phyloP scores from a whole-genome alignment of 2,329 filamentous ascomycete genomes.

The Phialophora expanda region DNA sequence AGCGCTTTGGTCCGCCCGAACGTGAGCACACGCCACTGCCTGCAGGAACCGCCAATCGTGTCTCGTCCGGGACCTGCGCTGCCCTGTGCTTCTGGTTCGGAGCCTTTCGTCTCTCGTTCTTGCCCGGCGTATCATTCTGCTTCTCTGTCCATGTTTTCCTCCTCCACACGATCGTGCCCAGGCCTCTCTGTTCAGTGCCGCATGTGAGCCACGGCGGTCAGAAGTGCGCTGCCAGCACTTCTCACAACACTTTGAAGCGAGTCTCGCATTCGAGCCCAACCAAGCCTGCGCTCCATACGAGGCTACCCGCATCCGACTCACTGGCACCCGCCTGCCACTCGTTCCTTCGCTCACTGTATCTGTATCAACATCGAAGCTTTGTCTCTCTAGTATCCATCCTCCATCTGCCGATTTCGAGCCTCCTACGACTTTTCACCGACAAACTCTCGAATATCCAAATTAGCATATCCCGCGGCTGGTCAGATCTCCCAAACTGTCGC shows the following conservation, averaged over 20 bases:
- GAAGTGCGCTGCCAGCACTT: constrained; percentile 34
- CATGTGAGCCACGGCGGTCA: constrained; percentile 29
- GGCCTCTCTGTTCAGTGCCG: constrained; percentile 17
- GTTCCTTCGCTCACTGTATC: constrained; percentile 31
- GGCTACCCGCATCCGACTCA: constrained; percentile 28
- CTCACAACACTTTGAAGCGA: constrained; percentile 9
- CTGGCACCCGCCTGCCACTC: constrained; percentile 22
- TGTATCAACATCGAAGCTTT: constrained; percentile 1
- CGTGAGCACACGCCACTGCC: background rate
- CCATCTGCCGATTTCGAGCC: constrained; percentile 10
- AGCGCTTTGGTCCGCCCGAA: background rate
- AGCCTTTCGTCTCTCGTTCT: constrained; percentile 27
- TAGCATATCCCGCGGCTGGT: constrained; percentile 9
- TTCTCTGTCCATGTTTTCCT: constrained; percentile 33
- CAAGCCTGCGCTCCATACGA: constrained; percentile 26
- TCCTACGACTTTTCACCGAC: background rate
- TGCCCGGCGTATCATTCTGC: constrained; percentile 26
- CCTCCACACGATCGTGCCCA: constrained; percentile 33
- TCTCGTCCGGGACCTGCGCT: background rate
- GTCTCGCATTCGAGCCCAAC: constrained; percentile 7
- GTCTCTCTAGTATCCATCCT: background rate
- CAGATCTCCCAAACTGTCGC: constrained; percentile 22
- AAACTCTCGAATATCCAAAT: constrained; percentile 3
- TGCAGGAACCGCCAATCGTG: constrained; percentile 14
- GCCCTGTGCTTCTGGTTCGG: constrained; percentile 8